phyloP scores from a whole-genome alignment of 208 protist genomes.

The Trypanosoma platydactyli region DNA sequence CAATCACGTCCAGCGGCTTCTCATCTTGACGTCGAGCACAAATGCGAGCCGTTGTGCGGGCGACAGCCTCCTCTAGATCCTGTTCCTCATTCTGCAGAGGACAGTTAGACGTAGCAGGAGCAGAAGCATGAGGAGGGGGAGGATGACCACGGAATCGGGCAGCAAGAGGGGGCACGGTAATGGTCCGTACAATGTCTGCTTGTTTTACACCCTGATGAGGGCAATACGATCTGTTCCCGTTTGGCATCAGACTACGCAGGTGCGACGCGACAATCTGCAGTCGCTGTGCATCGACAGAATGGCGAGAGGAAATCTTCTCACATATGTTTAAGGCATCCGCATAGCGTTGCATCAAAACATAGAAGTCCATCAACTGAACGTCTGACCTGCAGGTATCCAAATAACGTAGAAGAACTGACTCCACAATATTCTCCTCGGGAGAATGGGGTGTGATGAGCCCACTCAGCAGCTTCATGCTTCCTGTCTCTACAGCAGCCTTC shows the following conservation, averaged over 20 bases:
- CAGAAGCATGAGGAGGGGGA: not conserved
- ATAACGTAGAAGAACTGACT: slow-evolving; percentile 42
- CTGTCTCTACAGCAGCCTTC: slow-evolving; percentile 39
- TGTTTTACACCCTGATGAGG: not conserved
- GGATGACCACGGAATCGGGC: not conserved
- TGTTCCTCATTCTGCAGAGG: slow-evolving; percentile 25
- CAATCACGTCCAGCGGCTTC: not conserved
- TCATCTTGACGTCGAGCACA: slow-evolving; percentile 7
- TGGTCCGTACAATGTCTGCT: not conserved
- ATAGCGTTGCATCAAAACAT: slow-evolving; percentile 70
- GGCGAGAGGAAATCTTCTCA: slow-evolving; percentile 30
- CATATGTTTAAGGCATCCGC: slow-evolving; percentile 61
- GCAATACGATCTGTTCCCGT: slow-evolving; percentile 30
- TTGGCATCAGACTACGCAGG: slow-evolving; percentile 52
- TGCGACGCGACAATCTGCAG: slow-evolving; percentile 58
- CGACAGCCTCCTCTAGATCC: slow-evolving; percentile 26
- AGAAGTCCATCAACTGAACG: slow-evolving; percentile 52
- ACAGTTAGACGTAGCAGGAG: not conserved
- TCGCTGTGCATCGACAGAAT: slow-evolving; percentile 53
- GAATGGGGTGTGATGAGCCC: slow-evolving; percentile 54
- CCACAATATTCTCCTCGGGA: slow-evolving; percentile 44
- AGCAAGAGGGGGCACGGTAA: not conserved
- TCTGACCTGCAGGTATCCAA: slow-evolving; percentile 26
- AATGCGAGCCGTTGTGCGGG: slow-evolving; percentile 22
- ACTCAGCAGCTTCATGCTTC: slow-evolving; percentile 42